Evolutionary conservation across 140 eudicot species (phyloP).

Genomic region (Ambrosia hybrid): DNA sequence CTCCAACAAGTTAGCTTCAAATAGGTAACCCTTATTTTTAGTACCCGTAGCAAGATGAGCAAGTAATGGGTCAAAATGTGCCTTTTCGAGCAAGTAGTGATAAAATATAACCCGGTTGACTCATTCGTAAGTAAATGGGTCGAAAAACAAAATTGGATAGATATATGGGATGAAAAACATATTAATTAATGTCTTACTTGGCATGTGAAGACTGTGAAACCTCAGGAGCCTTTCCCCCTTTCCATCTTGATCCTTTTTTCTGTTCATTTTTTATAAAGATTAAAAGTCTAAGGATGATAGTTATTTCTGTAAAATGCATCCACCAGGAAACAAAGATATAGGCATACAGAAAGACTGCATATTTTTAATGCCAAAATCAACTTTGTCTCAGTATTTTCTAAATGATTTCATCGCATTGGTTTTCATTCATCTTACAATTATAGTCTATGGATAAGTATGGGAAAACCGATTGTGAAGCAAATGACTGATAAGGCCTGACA

Average conservation of each 20-base stretch:
- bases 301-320: conserved; percentile 10
- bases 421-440: conserved; percentile 8
- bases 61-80: background rate
- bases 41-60: conserved; percentile 7
- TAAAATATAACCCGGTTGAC: background rate
- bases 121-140: background rate
- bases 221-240: conserved; percentile 69
- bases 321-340: conserved; percentile 13
- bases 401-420: conserved; percentile 19
- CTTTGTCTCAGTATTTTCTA: background rate
- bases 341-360: background rate
- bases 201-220: conserved; percentile 50
- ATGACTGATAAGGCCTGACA: conserved; percentile 1
- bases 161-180: background rate
- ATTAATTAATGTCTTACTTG: conserved; percentile 57
- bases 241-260: conserved; percentile 76
- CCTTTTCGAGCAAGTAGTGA: background rate
- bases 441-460: background rate
- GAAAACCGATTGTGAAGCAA: background rate
- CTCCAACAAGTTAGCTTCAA: conserved; percentile 21
- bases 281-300: conserved; percentile 6
- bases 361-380: background rate
- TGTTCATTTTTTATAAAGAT: conserved; percentile 33
- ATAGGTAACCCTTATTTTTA: conserved; percentile 13
- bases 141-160: conserved; percentile 7